Evolutionary conservation across 2,329 filamentous ascomycete genomes (phyloP), one percentile per base, ranked within the genome.

Genomic region (Aspergillus sp.): DNA sequence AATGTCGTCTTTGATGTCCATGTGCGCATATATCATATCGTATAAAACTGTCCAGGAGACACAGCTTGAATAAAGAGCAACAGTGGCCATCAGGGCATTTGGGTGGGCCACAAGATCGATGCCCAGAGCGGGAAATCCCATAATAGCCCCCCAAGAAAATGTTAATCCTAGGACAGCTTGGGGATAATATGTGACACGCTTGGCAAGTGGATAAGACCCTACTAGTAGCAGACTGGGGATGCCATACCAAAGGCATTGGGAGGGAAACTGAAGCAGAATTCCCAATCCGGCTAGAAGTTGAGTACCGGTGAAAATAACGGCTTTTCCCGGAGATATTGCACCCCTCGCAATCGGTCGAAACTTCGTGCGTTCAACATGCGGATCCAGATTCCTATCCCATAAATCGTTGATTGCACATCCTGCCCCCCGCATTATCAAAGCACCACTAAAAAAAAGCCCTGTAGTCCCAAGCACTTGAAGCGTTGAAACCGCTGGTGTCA

Each of bases 391-490:
- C 48, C 78, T 76, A 62, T 85, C 83, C 68, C 81, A 77, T 34
- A 79, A 76, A 63, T 85, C 83, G 64, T 85, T 85, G 71, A 83
- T 84, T 0, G 81, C 76, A 64, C 83, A 85, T 4, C 79, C 74
- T 18, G 77, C 77, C 24, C 80, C 77, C 51, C 81, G 76, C 71
- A 83, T 76, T 51, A 84, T 74, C 60, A 83, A 66, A 15, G 77
- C 78, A 41, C 75, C 73, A 13, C 68, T 72, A 62, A 74, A 78
- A 61, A 75, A 78, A 24, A 74, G 70, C 20, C 67, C 76, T 41
- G 67, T 68, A 39, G 72, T 74, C 48, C 71, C 74, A 58, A 73
- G 48, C 7, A 79, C 68, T 47, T 77, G 72, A 26, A 68, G 53
- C 6, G 71, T 71, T 20, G 61, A 62, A 30, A 65, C 66, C 11